A percentile compares a stretch with the other conserved stretches of the same genome.
Evolutionary conservation across 768 basidiomycete species (phyloP).

Genomic region (Termitomyces heimii): DNA sequence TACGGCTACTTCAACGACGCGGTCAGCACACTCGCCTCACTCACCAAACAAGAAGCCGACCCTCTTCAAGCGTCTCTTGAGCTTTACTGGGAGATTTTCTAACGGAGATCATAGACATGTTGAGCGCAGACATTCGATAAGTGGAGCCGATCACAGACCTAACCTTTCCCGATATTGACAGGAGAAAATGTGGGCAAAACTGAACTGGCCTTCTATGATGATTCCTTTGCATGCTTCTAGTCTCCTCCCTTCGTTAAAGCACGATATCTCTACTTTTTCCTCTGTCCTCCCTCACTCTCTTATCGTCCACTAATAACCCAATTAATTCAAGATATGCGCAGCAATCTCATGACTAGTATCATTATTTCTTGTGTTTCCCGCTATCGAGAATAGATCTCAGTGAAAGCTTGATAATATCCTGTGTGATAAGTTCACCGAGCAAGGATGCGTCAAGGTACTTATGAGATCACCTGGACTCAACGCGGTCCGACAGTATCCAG

Average conservation of each 20-base stretch:
- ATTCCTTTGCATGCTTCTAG: background rate
- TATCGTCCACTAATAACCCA: background rate
- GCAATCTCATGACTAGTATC: background rate
- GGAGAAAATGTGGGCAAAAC: background rate
- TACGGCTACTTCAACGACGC: conserved; percentile 54
- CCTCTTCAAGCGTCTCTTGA: conserved; percentile 58
- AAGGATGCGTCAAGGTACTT: background rate
- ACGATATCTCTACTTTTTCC: background rate
- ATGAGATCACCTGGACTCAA: background rate
- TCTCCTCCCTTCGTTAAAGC: background rate
- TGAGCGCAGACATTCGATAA: conserved; percentile 48
- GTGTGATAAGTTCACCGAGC: background rate
- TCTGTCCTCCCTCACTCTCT: background rate
- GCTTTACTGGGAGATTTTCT: conserved; percentile 42
- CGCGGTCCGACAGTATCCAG: background rate
- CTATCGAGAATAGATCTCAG: background rate
- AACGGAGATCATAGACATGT: conserved; percentile 29
- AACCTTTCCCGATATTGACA: conserved; percentile 7
- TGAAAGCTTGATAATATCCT: background rate
- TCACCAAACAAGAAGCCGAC: conserved; percentile 44
- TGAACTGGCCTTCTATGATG: background rate
- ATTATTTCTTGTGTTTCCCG: background rate
- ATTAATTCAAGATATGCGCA: background rate
- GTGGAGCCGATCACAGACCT: conserved; percentile 19
- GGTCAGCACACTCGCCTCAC: conserved; percentile 46